These are phyloP conservation scores for Oxyria digyna DNA, from an alignment of 148 eudicot species.

Conservation along the genomic window DNA sequence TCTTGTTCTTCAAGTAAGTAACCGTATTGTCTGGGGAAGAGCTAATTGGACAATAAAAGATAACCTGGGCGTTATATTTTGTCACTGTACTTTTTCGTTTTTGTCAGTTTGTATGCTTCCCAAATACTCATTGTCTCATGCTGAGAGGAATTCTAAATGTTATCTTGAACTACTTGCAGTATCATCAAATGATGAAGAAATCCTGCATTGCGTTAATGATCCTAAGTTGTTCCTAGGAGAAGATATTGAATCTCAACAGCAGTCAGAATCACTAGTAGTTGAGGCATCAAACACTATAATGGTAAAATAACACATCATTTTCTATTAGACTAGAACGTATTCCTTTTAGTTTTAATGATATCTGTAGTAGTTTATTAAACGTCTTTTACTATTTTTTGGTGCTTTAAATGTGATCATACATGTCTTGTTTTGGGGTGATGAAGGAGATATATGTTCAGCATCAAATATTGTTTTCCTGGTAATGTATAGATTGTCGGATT, in stretches of 20 bases:
- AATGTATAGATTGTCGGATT: neutral
- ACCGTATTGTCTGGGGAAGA: neutral
- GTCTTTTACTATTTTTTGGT: neutral
- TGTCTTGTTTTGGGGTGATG: neutral
- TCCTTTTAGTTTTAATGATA: neutral
- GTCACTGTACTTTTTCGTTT: neutral
- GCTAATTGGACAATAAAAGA: neutral
- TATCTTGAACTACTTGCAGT: slow-evolving; percentile 21
- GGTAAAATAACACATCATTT: slow-evolving; percentile 23
- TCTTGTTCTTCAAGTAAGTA: neutral
- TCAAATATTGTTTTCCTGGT: neutral
- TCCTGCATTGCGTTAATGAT: slow-evolving; percentile 19
- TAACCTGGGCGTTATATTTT: neutral
- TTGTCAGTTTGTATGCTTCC: neutral
- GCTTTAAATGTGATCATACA: neutral
- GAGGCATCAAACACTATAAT: slow-evolving; percentile 22
- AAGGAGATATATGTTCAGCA: neutral
- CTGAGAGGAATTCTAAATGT: neutral
- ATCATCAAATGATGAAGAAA: slow-evolving; percentile 23
- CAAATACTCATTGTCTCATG: neutral
- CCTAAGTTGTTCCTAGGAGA: slow-evolving; percentile 30
- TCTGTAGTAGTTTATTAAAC: neutral
- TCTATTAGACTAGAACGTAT: neutral
- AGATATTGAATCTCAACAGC: slow-evolving; percentile 26
- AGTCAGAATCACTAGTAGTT: slow-evolving; percentile 17